Conservation (phyloP, 1,284 basidiomycete genomes). For the Xerocomus amazonicus region DNA sequence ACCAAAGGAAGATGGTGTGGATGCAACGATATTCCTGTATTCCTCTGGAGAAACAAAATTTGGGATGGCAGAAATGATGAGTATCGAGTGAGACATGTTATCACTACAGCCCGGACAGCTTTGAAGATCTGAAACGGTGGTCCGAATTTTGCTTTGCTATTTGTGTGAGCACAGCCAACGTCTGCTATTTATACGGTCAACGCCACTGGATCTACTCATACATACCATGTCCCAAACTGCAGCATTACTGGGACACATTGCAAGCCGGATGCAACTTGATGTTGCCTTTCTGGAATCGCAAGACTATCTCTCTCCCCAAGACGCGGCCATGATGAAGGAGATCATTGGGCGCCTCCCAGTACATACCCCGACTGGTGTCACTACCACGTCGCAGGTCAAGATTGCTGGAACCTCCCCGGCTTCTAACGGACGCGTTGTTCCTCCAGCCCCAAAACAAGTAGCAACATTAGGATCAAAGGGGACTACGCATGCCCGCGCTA, state of each 20-base stretch:
- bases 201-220: background rate
- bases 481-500: constrained; percentile 46
- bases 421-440: constrained; percentile 13
- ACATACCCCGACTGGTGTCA: background rate
- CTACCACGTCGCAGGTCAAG: constrained; percentile 1
- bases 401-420: constrained; percentile 4
- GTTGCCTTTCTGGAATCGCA: constrained; percentile 59
- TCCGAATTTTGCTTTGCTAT: background rate
- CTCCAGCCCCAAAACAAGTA: constrained; percentile 18
- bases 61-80: constrained; percentile 48
- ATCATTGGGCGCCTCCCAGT: constrained; percentile 51
- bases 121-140: too few species aligned
- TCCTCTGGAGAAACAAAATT: constrained; percentile 65
- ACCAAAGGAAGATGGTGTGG: constrained; percentile 77
- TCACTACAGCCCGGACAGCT: too few species aligned
- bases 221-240: constrained; percentile 28
- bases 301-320: constrained; percentile 50
- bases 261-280: constrained; percentile 61
- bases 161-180: constrained; percentile 8
- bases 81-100: background rate
- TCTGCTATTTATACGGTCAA: constrained; percentile 11
- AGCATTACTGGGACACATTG: constrained; percentile 51
- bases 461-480: constrained; percentile 15
- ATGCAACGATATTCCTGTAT: constrained; percentile 59
- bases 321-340: constrained; percentile 41